Evolutionary conservation across 1,284 basidiomycete genomes (phyloP), one percentile per base, ranked within the genome.

Genomic region (Ceratobasidium papillatum): DNA sequence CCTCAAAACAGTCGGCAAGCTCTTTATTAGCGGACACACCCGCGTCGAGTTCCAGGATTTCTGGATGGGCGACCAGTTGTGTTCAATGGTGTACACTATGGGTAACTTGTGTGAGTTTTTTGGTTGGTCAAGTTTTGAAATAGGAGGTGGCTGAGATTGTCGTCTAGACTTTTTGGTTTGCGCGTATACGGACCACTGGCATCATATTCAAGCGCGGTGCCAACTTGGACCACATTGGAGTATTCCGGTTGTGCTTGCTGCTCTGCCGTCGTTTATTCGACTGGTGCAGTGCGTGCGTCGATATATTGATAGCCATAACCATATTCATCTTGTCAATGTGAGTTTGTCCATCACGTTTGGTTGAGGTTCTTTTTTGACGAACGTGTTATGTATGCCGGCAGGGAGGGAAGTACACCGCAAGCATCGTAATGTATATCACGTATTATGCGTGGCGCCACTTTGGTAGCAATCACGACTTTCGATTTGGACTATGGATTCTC

Each of bases 1-100:
- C 45, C 79, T 95, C 32, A 86, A 84, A 76, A 90, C 88, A 30
- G 69, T 92, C 9, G 86, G 86, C 17, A 86, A 87, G 74, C 85
- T 94, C 30, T 82, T 93, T 22, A 83, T 88, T 1, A 91, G 94
- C 32, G 96, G 96, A 0, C 84, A 86, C 22, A 86, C 87, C 45
- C 86, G 86, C 9, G 94, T 96, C 75, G 94, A 95, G 85, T 94
- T 93, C 80, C 84, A 89, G 43, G 92, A 93, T 83, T 91, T 94
- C 87, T 94, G 91, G 91, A 85, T 93, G 80, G 92, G 94, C 19
- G 94, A 96, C 80, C 94, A 96, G 79, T 87, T 95, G 79, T 91
- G 89, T 82, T 94, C 91, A 75, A 84, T 96, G 62, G 82, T 86
- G 9, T 96, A 91, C 82, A 87, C 91, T 0, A 80, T 96, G 19